A percentile compares a stretch with the other conserved stretches of the same genome.
Conservation (phyloP, 495 filamentous ascomycete genomes). For the Talaromyces trachyspermus region DNA sequence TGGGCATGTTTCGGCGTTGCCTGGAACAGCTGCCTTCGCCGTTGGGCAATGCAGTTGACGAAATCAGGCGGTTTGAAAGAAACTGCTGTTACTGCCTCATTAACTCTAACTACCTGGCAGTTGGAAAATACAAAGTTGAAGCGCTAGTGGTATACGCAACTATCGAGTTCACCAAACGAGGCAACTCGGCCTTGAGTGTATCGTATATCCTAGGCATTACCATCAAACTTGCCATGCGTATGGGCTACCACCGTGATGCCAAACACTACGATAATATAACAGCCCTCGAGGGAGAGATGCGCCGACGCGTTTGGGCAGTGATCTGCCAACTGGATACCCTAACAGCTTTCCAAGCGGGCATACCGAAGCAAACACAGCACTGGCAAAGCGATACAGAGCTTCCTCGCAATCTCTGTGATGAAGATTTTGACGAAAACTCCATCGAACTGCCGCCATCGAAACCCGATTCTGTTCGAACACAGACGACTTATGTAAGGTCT, state of each 20-base stretch:
- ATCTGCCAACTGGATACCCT: slow-evolving; percentile 35
- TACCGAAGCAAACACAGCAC: slow-evolving; percentile 36
- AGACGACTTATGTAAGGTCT: slow-evolving; percentile 27
- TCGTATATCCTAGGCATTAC: slow-evolving; percentile 31
- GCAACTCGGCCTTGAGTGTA: slow-evolving; percentile 29
- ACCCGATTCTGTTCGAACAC: slow-evolving; percentile 29
- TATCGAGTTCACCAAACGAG: slow-evolving; percentile 28
- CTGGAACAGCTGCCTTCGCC: slow-evolving; percentile 20
- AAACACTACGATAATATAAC: slow-evolving; percentile 30
- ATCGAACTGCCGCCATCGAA: slow-evolving; percentile 27
- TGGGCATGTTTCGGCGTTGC: slow-evolving; percentile 22
- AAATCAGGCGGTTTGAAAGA: slow-evolving; percentile 20
- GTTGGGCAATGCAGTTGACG: slow-evolving; percentile 12
- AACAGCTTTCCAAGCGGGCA: slow-evolving; percentile 38
- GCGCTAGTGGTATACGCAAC: slow-evolving; percentile 32
- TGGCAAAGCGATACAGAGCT: slow-evolving; percentile 36
- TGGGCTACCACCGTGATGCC: slow-evolving; percentile 41
- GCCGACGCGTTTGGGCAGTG: slow-evolving; percentile 34
- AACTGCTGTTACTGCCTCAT: slow-evolving; percentile 26
- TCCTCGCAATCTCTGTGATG: slow-evolving; percentile 36
- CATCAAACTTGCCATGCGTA: slow-evolving; percentile 35
- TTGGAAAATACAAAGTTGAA: slow-evolving; percentile 29
- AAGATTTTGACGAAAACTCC: slow-evolving; percentile 34
- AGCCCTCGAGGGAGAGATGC: slow-evolving; percentile 36
- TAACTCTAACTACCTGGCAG: slow-evolving; percentile 26